phyloP scores from a whole-genome alignment of 2,329 filamentous ascomycete genomes.

The Thermomyces lanuginosus region DNA sequence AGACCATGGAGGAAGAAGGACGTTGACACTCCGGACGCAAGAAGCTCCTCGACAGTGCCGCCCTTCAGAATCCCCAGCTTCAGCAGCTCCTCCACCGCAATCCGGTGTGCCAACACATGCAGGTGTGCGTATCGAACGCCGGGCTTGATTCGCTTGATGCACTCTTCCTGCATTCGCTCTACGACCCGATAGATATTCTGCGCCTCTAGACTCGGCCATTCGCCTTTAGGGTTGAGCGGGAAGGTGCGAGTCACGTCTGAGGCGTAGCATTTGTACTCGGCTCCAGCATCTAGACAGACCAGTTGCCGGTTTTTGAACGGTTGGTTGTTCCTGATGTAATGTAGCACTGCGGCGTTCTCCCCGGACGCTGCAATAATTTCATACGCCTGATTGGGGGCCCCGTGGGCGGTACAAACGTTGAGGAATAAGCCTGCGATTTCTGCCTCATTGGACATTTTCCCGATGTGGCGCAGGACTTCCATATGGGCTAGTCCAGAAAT shows the following conservation, averaged over 20 bases:
- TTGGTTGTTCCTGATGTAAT: conserved; percentile 70
- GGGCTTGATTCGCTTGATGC: conserved; percentile 54
- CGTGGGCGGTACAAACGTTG: conserved; percentile 55
- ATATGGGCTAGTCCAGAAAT: conserved; percentile 53
- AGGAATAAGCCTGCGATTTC: conserved; percentile 73
- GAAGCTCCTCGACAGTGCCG: conserved; percentile 37
- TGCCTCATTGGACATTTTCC: conserved; percentile 54
- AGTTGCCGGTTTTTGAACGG: conserved; percentile 56
- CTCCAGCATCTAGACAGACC: conserved; percentile 70
- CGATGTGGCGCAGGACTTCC: conserved; percentile 44
- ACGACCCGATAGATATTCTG: conserved; percentile 69
- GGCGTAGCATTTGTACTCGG: conserved; percentile 57
- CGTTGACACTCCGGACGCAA: conserved; percentile 19
- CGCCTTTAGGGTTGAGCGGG: conserved; percentile 48
- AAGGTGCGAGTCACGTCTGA: conserved; percentile 71
- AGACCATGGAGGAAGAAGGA: conserved; percentile 34
- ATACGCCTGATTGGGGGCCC: conserved; percentile 72
- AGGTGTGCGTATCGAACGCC: conserved; percentile 69
- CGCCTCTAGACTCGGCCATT: conserved; percentile 44
- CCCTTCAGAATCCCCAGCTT: conserved; percentile 57
- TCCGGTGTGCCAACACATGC: conserved; percentile 60
- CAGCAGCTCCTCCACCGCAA: conserved; percentile 67
- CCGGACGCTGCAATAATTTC: conserved; percentile 72
- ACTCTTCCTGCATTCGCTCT: conserved; percentile 68
- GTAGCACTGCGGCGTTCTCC: conserved; percentile 64